Evolutionary conservation across 1,284 basidiomycete species (phyloP), one percentile per base, ranked within the genome.

Genomic region (Salmacisia buchloeana): DNA sequence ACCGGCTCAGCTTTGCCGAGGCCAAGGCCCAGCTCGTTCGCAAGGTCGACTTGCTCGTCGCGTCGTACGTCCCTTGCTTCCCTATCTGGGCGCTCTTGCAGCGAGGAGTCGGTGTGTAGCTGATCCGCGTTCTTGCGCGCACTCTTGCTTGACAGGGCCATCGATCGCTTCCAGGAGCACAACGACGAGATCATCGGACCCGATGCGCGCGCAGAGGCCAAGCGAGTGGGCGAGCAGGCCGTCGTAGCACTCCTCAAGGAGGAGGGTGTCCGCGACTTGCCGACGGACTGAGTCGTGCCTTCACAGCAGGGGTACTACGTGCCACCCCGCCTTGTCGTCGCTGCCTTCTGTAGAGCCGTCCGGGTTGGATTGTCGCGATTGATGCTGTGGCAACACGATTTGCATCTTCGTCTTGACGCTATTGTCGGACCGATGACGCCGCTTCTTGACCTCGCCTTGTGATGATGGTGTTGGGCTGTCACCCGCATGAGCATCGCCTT

Each of bases 211-310:
- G 34, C 31, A 18, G 49, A 54, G 49, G 49, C 49, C 13, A 25
- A 54, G 15, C 23, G 18, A 5, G 49, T 31, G 29, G 49, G 29
- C 27, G 3, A 54, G 29, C 29, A 54, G 21, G 29, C 27, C 49
- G 49, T 54, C 31, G 27, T 54, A 27, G 21, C 49, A 18, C 49
- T 54, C 6, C 49, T 54, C 49, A 31, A 54, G 12, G 27, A 18
- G 29, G 49, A 54, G 27, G 49, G 49, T 15, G 49, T 54, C 4
- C 49, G 49, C 27, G 49, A 54, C 6, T 33, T 54, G 49, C 27
- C 31, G 27, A 54, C 49, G 18, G 23, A 21, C 49, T 54, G 49
- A 54, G 18, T 29, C n/a, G n/a, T n/a, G n/a, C n/a, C n/a, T 10
- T 9, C 29, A 15, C 12, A 52, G 25, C 23, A 13, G 43, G 36